phyloP scores from a whole-genome alignment of 2,329 filamentous ascomycete species.

The Sarocladiaceae sp. region DNA sequence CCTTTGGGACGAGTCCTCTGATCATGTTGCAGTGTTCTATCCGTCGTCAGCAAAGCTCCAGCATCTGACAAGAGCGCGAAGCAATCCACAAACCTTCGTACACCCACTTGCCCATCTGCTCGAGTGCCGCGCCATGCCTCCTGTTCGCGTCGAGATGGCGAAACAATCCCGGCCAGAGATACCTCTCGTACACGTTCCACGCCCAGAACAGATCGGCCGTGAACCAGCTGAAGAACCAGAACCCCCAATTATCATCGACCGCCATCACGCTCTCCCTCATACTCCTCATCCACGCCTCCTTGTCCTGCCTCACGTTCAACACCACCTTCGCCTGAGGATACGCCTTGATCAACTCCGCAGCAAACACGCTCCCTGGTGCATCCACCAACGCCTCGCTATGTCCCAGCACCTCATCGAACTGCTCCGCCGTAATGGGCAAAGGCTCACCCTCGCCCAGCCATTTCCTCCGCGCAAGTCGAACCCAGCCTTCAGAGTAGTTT shows the following conservation, averaged over 20 bases:
- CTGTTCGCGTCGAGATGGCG: conserved; percentile 21
- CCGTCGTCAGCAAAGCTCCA: neutral
- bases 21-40: conserved; percentile 27
- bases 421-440: conserved; percentile 14
- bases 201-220: conserved; percentile 25
- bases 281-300: conserved; percentile 31
- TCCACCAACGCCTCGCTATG: conserved; percentile 33
- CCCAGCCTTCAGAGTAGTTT: conserved; percentile 15
- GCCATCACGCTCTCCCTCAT: conserved; percentile 19
- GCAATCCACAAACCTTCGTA: conserved; percentile 17
- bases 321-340: conserved; percentile 45
- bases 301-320: conserved; percentile 30
- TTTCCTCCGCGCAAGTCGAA: conserved; percentile 15
- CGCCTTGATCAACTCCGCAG: conserved; percentile 35
- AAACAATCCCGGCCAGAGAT: conserved; percentile 24
- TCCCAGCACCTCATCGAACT: conserved; percentile 23
- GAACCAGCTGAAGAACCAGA: conserved; percentile 13
- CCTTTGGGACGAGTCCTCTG: conserved; percentile 21
- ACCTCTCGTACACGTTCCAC: conserved; percentile 21
- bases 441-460: neutral
- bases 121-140: conserved; percentile 14
- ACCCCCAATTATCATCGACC: conserved; percentile 13
- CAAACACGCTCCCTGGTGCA: conserved; percentile 31
- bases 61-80: neutral
- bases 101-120: conserved; percentile 18